phyloP scores from a whole-genome alignment of 2,329 filamentous ascomycete genomes.

The Thelonectria rubi region DNA sequence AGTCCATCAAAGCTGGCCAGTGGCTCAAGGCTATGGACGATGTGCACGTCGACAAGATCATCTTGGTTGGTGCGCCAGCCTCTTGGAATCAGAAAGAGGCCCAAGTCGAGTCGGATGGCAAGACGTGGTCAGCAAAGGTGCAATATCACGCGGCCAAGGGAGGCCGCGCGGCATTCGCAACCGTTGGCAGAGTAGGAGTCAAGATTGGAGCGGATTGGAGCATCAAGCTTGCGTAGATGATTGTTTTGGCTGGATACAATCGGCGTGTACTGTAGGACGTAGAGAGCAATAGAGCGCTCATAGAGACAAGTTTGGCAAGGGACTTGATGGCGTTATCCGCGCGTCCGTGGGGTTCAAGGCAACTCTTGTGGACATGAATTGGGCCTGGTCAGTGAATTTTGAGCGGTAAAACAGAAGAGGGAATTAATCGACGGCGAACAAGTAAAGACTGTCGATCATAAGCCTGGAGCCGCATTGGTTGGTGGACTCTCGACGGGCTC shows the following conservation, averaged over 20 bases:
- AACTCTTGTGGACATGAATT: conserved; percentile 12
- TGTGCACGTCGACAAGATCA: conserved; percentile 83
- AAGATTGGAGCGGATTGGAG: conserved; percentile 65
- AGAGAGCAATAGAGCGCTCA: conserved; percentile 34
- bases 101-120: conserved; percentile 62
- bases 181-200: conserved; percentile 61
- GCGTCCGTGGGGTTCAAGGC: conserved; percentile 5
- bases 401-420: conserved; percentile 13
- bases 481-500: background rate
- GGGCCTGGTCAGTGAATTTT: background rate
- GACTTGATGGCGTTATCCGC: conserved; percentile 26
- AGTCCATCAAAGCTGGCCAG: conserved; percentile 66
- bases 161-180: conserved; percentile 60
- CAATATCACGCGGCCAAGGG: conserved; percentile 64
- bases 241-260: conserved; percentile 8
- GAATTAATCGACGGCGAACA: conserved; percentile 32
- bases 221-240: conserved; percentile 47
- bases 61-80: conserved; percentile 81
- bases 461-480: background rate
- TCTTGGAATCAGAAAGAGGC: conserved; percentile 74
- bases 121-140: conserved; percentile 65
- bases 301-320: conserved; percentile 10
- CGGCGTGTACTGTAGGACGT: conserved; percentile 23
- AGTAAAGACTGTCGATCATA: conserved; percentile 5
- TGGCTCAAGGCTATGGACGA: conserved; percentile 83